Evolutionary conservation across 176 grass and related monocot species (phyloP), one percentile per base, ranked within the genome.

Genomic region (Lolium multiflorum): DNA sequence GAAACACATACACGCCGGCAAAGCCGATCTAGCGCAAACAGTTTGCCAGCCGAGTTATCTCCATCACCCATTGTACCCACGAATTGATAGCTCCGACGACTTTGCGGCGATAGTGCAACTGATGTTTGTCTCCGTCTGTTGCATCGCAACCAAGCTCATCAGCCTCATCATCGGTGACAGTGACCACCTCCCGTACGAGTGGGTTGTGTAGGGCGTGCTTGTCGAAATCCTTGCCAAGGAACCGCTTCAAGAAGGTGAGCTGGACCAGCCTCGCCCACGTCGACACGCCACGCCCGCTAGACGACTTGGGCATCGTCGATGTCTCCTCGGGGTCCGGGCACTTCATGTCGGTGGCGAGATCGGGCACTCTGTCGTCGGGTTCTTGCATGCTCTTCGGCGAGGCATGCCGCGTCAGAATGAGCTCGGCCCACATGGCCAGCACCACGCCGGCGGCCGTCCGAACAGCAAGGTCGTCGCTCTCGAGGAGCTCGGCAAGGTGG

Each of bases 401-500:
- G 13, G n/a, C 9, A 69, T 63, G 8, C 56, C 47, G 26, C 31
- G 69, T 54, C 15, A 83, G 74, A 18, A 83, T 71, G 24, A 61
- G 74, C 81, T 88, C 87, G 5, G 77, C 74, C 63, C 87, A 88
- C 52, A 60, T 54, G 2, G 74, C 81, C 9, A 83, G 13, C 52
- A 64, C 81, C 81, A 78, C 43, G 41, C 87, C 81, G 63, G 87
- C 63, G 6, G 73, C 87, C 52, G 83, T 78, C 51, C 87, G 51
- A 11, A 88, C 52, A 15, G 25, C 41, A 26, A 54, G 62, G 74
- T 88, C 80, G 61, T 77, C 72, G 73, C 43, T 50, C 5, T 71
- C 18, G 43, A 84, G 55, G 22, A 84, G 25, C 2, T 31, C 15
- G 39, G 51, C 25, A 41, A 88, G 51, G 71, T 38, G 6, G 26